phyloP scores from a whole-genome alignment of 1,284 basidiomycete species.

The Cutaneotrichosporon cyanovorans region DNA sequence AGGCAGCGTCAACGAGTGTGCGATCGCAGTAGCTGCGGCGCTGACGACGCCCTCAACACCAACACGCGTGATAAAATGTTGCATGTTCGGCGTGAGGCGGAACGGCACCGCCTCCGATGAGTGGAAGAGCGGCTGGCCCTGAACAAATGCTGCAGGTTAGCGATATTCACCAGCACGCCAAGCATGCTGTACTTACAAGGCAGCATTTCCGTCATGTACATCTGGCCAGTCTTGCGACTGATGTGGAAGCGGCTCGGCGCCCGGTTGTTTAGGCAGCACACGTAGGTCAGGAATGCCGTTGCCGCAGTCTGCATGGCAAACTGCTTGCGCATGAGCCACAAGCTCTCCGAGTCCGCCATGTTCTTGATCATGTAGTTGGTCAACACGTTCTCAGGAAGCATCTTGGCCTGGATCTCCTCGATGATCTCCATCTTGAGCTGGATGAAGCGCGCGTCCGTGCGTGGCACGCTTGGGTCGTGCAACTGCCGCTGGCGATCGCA shows the following conservation, averaged over 20 bases:
- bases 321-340: constrained; percentile 97
- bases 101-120: constrained; percentile 88
- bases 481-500: constrained; percentile 74
- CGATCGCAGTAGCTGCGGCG: constrained; percentile 82
- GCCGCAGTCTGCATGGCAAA: constrained; percentile 86
- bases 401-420: constrained; percentile 82
- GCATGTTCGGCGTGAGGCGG: constrained; percentile 94
- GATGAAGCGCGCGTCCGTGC: constrained; percentile 28
- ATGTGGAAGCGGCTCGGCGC: constrained; percentile 80
- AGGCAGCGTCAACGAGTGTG: constrained; percentile 79
- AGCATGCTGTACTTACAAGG: constrained; percentile 54
- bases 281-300: constrained; percentile 86
- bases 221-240: constrained; percentile 77
- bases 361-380: constrained; percentile 79
- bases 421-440: constrained; percentile 68
- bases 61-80: constrained; percentile 81
- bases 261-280: constrained; percentile 77
- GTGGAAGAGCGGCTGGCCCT: constrained; percentile 59
- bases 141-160: constrained; percentile 46
- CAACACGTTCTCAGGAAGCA: constrained; percentile 83
- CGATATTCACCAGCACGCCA: not conserved
- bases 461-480: constrained; percentile 39
- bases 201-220: constrained; percentile 83
- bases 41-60: constrained; percentile 86
- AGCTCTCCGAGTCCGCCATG: constrained; percentile 74